Conservation (phyloP, 768 basidiomycete species). For the Nidula microcarpa region DNA sequence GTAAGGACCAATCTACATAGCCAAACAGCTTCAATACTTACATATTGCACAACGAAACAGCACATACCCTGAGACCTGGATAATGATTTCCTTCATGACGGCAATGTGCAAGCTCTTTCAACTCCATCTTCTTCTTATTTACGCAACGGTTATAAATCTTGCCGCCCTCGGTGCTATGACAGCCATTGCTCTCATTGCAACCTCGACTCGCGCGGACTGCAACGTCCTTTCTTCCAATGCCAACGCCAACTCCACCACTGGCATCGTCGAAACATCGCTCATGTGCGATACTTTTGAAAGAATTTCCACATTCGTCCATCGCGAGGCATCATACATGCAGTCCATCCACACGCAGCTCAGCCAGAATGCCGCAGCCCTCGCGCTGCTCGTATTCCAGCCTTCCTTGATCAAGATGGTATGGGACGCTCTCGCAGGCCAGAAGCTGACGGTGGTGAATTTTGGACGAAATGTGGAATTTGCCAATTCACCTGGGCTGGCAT, state of each 20-base stretch:
- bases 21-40: too few relatives aligned
- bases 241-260: not conserved
- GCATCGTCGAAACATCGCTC: not conserved
- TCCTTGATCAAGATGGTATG: not conserved
- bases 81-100: too few relatives aligned
- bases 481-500: not conserved
- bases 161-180: not conserved
- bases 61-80: too few relatives aligned
- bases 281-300: not conserved
- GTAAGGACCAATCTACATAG: too few relatives aligned
- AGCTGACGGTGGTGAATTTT: not conserved
- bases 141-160: not conserved
- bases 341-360: not conserved
- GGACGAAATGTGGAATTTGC: not conserved
- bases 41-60: too few relatives aligned
- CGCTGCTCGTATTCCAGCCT: not conserved
- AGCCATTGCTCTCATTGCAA: not conserved
- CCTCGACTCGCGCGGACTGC: not conserved
- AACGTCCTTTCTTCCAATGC: not conserved
- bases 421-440: not conserved
- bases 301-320: not conserved
- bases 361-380: not conserved
- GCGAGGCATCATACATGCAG: not conserved
- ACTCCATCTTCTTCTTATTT: too few relatives aligned
- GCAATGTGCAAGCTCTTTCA: too few relatives aligned